Conservation (phyloP, 2,329 filamentous ascomycete species). For the Nigrospora oryzae region DNA sequence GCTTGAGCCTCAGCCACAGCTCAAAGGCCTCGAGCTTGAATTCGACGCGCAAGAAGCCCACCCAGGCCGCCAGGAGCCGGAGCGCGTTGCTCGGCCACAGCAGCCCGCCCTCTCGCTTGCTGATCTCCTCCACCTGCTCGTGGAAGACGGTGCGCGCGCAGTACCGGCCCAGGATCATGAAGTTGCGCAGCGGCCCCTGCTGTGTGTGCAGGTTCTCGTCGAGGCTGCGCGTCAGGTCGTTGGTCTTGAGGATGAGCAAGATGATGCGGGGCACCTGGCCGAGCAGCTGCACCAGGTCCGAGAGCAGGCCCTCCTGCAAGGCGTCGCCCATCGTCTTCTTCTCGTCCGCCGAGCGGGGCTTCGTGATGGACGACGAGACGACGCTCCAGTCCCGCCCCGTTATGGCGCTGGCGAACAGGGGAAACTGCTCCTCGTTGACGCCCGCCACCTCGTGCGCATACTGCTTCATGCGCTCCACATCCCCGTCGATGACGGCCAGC, state of each 20-base stretch:
- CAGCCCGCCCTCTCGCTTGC: slow-evolving; percentile 38
- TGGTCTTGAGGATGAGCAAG: slow-evolving; percentile 92
- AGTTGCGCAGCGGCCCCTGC: slow-evolving; percentile 55
- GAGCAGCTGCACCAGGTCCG: slow-evolving; percentile 79
- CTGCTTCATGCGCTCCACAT: slow-evolving; percentile 77
- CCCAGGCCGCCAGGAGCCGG: slow-evolving; percentile 45
- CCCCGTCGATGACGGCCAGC: slow-evolving; percentile 88
- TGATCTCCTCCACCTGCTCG: slow-evolving; percentile 53
- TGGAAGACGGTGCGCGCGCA: slow-evolving; percentile 58
- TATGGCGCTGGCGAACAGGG: slow-evolving; percentile 91
- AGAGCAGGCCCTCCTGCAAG: slow-evolving; percentile 79
- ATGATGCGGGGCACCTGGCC: slow-evolving; percentile 88
- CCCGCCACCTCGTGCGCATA: slow-evolving; percentile 86
- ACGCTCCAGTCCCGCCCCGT: slow-evolving; percentile 86
- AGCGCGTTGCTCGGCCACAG: slow-evolving; percentile 49
- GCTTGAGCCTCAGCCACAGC: slow-evolving; percentile 48
- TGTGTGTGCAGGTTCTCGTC: slow-evolving; percentile 83
- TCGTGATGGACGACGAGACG: slow-evolving; percentile 50
- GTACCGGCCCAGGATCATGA: slow-evolving; percentile 62
- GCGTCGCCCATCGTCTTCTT: slow-evolving; percentile 80
- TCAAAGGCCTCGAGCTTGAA: slow-evolving; percentile 57
- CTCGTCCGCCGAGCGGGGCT: slow-evolving; percentile 62
- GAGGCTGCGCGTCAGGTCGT: slow-evolving; percentile 86
- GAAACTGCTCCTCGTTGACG: slow-evolving; percentile 82
- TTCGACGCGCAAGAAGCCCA: slow-evolving; percentile 51